Base-by-base conservation (phyloP, 2,329 filamentous ascomycete genomes). In the Claviceps digitariae region DNA sequence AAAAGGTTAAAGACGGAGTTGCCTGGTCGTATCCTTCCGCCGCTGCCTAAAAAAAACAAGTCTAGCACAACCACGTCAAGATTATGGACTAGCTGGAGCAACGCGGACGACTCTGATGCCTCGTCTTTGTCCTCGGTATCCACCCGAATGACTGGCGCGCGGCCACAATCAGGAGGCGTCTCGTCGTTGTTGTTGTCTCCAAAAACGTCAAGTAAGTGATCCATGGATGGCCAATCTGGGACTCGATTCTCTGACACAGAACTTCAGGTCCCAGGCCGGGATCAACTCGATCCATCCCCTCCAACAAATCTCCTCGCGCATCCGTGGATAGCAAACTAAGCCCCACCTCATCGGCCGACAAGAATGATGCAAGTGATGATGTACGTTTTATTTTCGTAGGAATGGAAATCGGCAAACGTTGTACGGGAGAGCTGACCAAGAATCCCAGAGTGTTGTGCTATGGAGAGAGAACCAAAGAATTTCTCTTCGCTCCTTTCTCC, bases 21-120 rank as follows among this genome's bases (percentile, higher is more conserved):
- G 52, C 93, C 93, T 0, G 93, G 93, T 20, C 95, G 94, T 63
- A 80, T 95, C 6, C 75, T 98, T 2, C 87, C 90, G 12, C 81
- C 89, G 1, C 72, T 97, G 50, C 93, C 93, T 1, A 84, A 84
- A 65, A 97, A 97, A 78, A 96, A 96, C 68, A 95, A 91, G 68
- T 79, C 83, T 21, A 83, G 84, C 58, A 84, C 83, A 1, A 83
- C 84, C 2, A 74, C 86, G 7, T 75, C 79, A 1, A 74, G 73
- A 27, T 65, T 86, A 23, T 69, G 84, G 12, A 68, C 72, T 29
- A 56, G 73, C 71, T 43, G 78, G 77, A 23, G 77, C 75, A 34
- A 58, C 48, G 79, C 76, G 17, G 76, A 75, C 58, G 86, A 89
- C 57, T 87, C 87, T 44, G 88, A 91, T 66, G 79, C 74, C 1